Conservation (phyloP, 176 grass and related monocot species). For the Musa troglodytarum region DNA sequence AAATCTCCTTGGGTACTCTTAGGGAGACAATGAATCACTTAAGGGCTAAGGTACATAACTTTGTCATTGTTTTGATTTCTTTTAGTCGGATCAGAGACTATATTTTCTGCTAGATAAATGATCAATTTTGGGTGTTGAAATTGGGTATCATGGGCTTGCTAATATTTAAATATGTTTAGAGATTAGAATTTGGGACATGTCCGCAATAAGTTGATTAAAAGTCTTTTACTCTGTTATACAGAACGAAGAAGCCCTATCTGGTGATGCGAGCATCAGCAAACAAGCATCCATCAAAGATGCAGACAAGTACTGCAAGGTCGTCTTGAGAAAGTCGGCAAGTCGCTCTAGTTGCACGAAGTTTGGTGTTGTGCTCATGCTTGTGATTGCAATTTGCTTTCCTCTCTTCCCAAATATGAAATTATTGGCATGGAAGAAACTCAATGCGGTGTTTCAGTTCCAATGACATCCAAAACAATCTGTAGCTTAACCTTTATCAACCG, state of each 20-base stretch:
- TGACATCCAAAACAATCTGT: conserved; percentile 21
- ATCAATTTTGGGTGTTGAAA: neutral
- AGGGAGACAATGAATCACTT: conserved; percentile 55
- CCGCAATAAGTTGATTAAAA: neutral
- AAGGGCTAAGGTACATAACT: conserved; percentile 49
- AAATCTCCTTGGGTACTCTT: conserved; percentile 56
- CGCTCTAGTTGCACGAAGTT: conserved; percentile 45
- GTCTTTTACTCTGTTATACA: conserved; percentile 15
- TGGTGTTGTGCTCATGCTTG: conserved; percentile 29
- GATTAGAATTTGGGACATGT: neutral
- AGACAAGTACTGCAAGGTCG: conserved; percentile 78
- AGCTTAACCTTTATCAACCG: conserved; percentile 1
- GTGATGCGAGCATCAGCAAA: conserved; percentile 29
- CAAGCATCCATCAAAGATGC: conserved; percentile 56
- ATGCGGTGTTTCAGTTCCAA: conserved; percentile 23
- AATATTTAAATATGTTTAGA: neutral
- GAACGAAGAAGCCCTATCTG: conserved; percentile 54
- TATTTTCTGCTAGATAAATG: neutral
- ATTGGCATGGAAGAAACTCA: conserved; percentile 43
- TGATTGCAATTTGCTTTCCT: conserved; percentile 29
- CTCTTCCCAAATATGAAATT: conserved; percentile 43
- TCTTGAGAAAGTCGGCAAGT: conserved; percentile 48
- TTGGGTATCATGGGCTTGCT: neutral
- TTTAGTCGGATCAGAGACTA: neutral
- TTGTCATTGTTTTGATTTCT: neutral